Evolutionary conservation across 139 green algal genomes (phyloP).

Genomic region (Spirogloea muscicola): DNA sequence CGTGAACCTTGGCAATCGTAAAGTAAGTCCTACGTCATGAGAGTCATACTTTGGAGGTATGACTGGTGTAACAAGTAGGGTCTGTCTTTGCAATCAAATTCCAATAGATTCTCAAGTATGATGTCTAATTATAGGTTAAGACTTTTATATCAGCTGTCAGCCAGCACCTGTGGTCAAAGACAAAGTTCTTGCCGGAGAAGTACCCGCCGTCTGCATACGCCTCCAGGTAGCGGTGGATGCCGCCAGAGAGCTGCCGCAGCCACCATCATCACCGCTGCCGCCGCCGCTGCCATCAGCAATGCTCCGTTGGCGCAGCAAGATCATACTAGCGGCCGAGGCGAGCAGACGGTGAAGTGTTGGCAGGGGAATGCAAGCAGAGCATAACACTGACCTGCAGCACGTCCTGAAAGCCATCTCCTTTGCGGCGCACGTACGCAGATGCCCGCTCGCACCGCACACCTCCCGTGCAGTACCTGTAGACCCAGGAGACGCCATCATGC

Average conservation of each 20-base stretch:
- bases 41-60: not conserved
- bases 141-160: too few relatives aligned
- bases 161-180: slow-evolving; percentile 65
- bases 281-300: too few relatives aligned
- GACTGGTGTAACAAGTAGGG: not conserved
- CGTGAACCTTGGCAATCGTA: not conserved
- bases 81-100: too few relatives aligned
- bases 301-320: too few relatives aligned
- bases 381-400: slow-evolving; percentile 46
- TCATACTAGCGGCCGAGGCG: too few relatives aligned
- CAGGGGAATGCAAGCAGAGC: not conserved
- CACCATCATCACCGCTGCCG: too few relatives aligned
- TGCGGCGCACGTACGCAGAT: slow-evolving; percentile 62
- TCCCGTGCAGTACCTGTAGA: slow-evolving; percentile 78
- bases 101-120: too few relatives aligned
- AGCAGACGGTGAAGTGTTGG: too few relatives aligned
- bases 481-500: too few relatives aligned
- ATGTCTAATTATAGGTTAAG: too few relatives aligned
- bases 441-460: slow-evolving; percentile 78
- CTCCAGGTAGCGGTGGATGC: slow-evolving; percentile 79
- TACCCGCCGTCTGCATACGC: slow-evolving; percentile 64
- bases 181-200: slow-evolving; percentile 77
- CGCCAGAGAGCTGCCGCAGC: slow-evolving; percentile 52
- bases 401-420: slow-evolving; percentile 60
- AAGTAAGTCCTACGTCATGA: not conserved